These are phyloP conservation scores for Liquidambar formosana DNA, from an alignment of 164 flowering plant species.

Conservation along the genomic window DNA sequence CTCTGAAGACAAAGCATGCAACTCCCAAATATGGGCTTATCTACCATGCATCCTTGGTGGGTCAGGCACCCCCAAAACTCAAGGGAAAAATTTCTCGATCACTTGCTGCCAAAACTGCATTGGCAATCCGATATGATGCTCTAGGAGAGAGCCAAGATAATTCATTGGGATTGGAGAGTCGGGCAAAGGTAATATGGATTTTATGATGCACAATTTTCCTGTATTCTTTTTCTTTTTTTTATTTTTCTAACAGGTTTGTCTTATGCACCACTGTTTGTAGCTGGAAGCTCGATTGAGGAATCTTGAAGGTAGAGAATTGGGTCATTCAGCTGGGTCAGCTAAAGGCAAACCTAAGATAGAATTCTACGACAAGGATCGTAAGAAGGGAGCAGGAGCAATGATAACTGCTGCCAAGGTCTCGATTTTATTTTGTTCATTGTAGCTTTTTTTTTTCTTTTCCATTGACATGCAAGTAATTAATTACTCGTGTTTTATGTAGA, in stretches of 20 bases:
- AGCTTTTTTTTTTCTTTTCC: neutral
- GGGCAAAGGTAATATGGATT: slow-evolving; percentile 55
- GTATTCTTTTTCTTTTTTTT: neutral
- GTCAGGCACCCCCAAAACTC: slow-evolving; percentile 89
- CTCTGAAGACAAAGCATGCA: slow-evolving; percentile 87
- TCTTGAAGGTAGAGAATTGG: slow-evolving; percentile 84
- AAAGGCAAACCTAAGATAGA: slow-evolving; percentile 96
- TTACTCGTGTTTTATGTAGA: slow-evolving; percentile 34
- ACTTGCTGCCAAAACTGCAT: slow-evolving; percentile 85
- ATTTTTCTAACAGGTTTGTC: too few species aligned
- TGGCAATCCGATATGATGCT: slow-evolving; percentile 92
- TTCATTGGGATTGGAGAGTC: slow-evolving; percentile 79
- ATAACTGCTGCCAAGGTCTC: slow-evolving; percentile 85
- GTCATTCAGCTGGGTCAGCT: slow-evolving; percentile 79
- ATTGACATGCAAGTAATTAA: neutral
- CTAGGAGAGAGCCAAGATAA: slow-evolving; percentile 80
- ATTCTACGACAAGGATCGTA: slow-evolving; percentile 77
- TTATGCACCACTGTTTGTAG: slow-evolving; percentile 25
- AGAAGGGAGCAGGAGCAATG: slow-evolving; percentile 70
- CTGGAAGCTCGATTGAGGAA: slow-evolving; percentile 81
- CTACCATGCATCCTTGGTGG: slow-evolving; percentile 91
- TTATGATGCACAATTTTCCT: neutral
- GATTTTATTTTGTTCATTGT: neutral
- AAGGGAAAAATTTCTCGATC: slow-evolving; percentile 92
- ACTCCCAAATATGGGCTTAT: slow-evolving; percentile 97